Base-by-base conservation (phyloP, 352 stramenopile species). In the Phytophthora sojae region DNA sequence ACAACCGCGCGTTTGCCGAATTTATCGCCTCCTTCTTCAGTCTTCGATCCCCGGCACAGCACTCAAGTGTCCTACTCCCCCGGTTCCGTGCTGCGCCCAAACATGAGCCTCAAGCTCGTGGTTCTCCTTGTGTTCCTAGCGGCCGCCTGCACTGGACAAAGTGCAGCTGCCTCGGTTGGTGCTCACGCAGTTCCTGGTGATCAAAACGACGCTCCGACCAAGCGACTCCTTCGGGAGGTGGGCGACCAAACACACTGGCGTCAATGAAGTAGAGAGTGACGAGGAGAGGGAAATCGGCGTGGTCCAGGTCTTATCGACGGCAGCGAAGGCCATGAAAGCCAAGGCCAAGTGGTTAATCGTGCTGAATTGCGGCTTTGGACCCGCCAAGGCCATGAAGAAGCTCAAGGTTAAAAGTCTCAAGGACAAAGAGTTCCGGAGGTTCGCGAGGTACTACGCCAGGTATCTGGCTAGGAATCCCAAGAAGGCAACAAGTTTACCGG, bases 401-500 rank as follows among this genome's bases (percentile, higher is more conserved):
- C 35, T 69, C 42, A 64, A 57, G 15, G 32, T 69, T 19, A 30
- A 5, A 9, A 37, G 19, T 63, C 8, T 63, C 0, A 30, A 26
- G 6, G 53, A 57, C 42, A 64, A 57, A 9, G 57, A 57, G 15
- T 69, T 64, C 53, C 57, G 63, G 17, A 57, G 42, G 32, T 69
- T 69, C 30, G 44, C 21, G 4, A 50, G 62, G 53, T 67, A 61
- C 29, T 67, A 61, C 35, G 35, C 61, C 35, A 35, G 25, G 11
- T 67, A 67, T 15, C 14, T 45, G n/a, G 17, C n/a, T 12, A 61
- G 61, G 25, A 55, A 67, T 29, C 51, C 58, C 11, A 39, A 57
- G 12, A 65, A 57, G 32, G 51, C 35, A 5, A 25, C 17, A 9
- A 55, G n/a, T 1, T 4, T 61, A 6, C 61, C 61, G 7, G 45